Conservation (phyloP, 1,139 yeast species). For the Taphrina sp. region DNA sequence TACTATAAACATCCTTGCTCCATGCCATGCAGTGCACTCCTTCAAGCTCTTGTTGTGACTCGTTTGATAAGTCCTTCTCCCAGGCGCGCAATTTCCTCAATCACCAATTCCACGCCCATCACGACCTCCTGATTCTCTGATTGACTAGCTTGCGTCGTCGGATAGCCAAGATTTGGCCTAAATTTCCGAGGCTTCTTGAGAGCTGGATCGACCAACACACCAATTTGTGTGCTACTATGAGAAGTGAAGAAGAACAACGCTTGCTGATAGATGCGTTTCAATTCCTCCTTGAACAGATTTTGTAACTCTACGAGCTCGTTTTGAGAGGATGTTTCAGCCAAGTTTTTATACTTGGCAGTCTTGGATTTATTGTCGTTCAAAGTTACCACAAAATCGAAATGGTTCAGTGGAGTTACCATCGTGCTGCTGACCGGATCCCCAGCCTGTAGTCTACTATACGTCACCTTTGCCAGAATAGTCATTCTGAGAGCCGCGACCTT, state of each 20-base stretch:
- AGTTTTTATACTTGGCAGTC: constrained; percentile 43
- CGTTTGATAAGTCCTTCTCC: constrained; percentile 64
- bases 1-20: too few species aligned
- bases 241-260: constrained; percentile 40
- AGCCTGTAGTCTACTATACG: constrained; percentile 52
- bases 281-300: constrained; percentile 21
- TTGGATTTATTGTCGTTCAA: constrained; percentile 46
- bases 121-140: constrained; percentile 44
- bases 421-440: constrained; percentile 44
- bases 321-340: constrained; percentile 1
- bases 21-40: too few species aligned
- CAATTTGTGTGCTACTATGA: constrained; percentile 45
- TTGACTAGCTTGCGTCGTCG: constrained; percentile 59
- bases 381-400: constrained; percentile 74
- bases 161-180: constrained; percentile 75
- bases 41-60: too few species aligned
- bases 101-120: constrained; percentile 70
- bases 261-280: constrained; percentile 50
- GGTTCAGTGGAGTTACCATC: constrained; percentile 76
- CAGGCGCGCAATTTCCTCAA: constrained; percentile 66
- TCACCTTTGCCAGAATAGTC: constrained; percentile 82
- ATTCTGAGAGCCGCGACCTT: constrained; percentile 71
- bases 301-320: not conserved
- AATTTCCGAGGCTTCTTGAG: constrained; percentile 58
- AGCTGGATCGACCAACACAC: constrained; percentile 78